A percentile compares a stretch with the other conserved stretches of the same genome.
These are phyloP conservation scores for Phytopythium helicoides DNA, from an alignment of 352 stramenopile genomes.

Conservation along the genomic window DNA sequence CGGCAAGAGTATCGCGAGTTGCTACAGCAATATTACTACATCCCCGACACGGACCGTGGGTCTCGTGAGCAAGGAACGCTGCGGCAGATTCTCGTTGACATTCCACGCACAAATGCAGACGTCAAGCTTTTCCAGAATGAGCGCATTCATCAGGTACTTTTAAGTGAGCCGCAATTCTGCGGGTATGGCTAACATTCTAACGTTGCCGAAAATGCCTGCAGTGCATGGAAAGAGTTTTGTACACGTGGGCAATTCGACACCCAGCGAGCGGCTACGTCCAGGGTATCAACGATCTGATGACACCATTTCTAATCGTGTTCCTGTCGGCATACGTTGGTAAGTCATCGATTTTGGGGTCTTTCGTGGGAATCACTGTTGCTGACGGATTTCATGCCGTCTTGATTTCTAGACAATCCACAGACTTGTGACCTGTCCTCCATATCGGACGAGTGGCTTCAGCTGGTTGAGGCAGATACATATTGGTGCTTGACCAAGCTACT, in stretches of 20 bases:
- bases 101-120: constrained; percentile 96
- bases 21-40: constrained; percentile 96
- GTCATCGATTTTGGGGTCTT: not conserved
- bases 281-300: constrained; percentile 99
- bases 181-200: not conserved
- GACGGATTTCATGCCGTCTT: not conserved
- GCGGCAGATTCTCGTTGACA: constrained; percentile 97
- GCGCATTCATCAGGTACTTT: constrained; percentile 77
- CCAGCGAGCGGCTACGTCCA: constrained; percentile 98
- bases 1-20: constrained; percentile 96
- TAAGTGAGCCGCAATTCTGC: too few species aligned
- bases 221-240: constrained; percentile 96
- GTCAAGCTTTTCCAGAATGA: constrained; percentile 97
- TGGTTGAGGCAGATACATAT: constrained; percentile 98
- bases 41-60: constrained; percentile 93
- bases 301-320: constrained; percentile 97
- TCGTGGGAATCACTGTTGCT: not conserved
- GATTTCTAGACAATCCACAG: constrained; percentile 63
- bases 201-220: constrained; percentile 18
- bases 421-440: constrained; percentile 67
- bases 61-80: constrained; percentile 96
- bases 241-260: constrained; percentile 99
- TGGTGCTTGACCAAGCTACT: constrained; percentile 99
- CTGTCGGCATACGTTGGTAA: constrained; percentile 80
- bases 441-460: constrained; percentile 60